These are phyloP conservation scores for Trichophyton rubrum DNA, from an alignment of 2,329 filamentous ascomycete genomes.

Conservation along the genomic window DNA sequence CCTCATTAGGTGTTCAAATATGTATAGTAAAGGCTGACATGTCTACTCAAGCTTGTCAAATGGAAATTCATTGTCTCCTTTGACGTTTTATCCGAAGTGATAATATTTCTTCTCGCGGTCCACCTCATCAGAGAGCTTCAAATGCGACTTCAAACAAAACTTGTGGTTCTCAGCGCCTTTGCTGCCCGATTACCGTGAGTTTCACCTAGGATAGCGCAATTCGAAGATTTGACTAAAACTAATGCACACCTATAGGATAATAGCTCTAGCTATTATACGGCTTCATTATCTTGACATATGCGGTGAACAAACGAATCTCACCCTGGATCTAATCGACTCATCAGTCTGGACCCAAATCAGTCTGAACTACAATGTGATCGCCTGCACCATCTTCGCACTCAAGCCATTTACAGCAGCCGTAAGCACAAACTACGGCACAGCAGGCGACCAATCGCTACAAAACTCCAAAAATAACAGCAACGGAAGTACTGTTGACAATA, in stretches of 20 bases:
- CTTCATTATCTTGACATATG: slow-evolving; percentile 22
- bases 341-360: slow-evolving; percentile 28
- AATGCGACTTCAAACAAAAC: slow-evolving; percentile 24
- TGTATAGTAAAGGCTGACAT: background rate
- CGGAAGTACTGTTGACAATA: background rate
- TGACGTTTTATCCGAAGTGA: slow-evolving; percentile 26
- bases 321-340: slow-evolving; percentile 23
- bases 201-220: background rate
- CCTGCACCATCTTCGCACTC: slow-evolving; percentile 28
- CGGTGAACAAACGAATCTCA: slow-evolving; percentile 24
- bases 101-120: slow-evolving; percentile 21
- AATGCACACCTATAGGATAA: slow-evolving; percentile 19
- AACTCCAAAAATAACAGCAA: slow-evolving; percentile 13
- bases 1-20: background rate
- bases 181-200: slow-evolving; percentile 28
- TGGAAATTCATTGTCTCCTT: slow-evolving; percentile 26
- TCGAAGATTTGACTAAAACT: background rate
- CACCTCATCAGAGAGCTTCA: slow-evolving; percentile 22
- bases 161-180: slow-evolving; percentile 24
- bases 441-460: slow-evolving; percentile 19
- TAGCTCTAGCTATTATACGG: slow-evolving; percentile 27
- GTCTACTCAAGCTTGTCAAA: slow-evolving; percentile 17
- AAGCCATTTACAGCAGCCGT: slow-evolving; percentile 27
- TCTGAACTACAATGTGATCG: slow-evolving; percentile 25
- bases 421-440: slow-evolving; percentile 26